These are phyloP conservation scores for Cinchona pubescens DNA, from an alignment of 257 asterid genomes.

Conservation along the genomic window DNA sequence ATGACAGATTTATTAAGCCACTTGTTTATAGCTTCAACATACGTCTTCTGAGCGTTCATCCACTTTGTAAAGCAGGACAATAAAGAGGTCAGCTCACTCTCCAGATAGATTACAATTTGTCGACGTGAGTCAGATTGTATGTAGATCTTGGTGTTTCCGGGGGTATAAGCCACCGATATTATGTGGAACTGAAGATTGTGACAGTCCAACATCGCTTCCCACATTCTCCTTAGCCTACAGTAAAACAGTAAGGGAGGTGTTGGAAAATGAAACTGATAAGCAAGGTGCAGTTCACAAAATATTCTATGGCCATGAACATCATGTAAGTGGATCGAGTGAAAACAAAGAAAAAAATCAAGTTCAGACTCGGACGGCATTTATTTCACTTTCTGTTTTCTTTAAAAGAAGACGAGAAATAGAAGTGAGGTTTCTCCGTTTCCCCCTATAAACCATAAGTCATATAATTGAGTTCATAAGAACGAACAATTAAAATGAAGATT, in stretches of 20 bases:
- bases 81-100: conserved; percentile 48
- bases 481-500: neutral
- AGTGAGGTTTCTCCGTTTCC: neutral
- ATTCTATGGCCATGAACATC: neutral
- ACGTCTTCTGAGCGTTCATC: conserved; percentile 68
- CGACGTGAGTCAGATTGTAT: conserved; percentile 58
- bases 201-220: conserved; percentile 76
- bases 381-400: neutral
- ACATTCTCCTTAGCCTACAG: conserved; percentile 80
- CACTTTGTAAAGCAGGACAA: conserved; percentile 71
- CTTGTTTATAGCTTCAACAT: conserved; percentile 65
- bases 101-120: conserved; percentile 54
- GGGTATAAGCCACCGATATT: conserved; percentile 58
- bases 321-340: neutral
- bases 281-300: neutral
- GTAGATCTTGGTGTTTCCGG: conserved; percentile 45
- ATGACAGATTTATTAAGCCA: conserved; percentile 84
- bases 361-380: neutral
- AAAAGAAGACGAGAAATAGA: neutral
- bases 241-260: conserved; percentile 3
- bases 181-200: conserved; percentile 84
- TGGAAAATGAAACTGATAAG: neutral
- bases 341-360: too few species aligned
- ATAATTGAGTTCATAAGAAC: neutral
- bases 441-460: neutral